A percentile compares a stretch with the other conserved stretches of the same genome.
Evolutionary conservation across 805 yeast genomes (phyloP).

Genomic region (Starmerella etchellsii): DNA sequence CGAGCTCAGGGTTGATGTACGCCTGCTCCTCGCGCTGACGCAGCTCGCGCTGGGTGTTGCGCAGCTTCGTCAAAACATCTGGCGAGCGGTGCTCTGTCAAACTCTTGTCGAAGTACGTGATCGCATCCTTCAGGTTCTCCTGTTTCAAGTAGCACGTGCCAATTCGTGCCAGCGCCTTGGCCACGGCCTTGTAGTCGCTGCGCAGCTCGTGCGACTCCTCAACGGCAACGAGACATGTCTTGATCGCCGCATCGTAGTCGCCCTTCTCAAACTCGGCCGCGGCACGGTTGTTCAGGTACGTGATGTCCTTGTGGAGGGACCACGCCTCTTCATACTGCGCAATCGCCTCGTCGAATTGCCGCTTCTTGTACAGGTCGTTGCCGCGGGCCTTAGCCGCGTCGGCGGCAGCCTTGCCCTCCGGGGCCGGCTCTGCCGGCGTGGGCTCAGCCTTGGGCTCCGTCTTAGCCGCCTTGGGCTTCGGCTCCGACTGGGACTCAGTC

Average conservation of each 20-base stretch:
- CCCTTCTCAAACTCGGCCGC: slow-evolving; percentile 97
- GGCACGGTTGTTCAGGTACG: slow-evolving; percentile 89
- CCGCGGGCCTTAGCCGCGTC: slow-evolving; percentile 65
- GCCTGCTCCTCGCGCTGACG: slow-evolving; percentile 65
- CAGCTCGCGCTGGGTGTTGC: slow-evolving; percentile 74
- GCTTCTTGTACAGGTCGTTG: slow-evolving; percentile 70
- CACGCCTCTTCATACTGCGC: slow-evolving; percentile 76
- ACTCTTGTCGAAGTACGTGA: slow-evolving; percentile 71
- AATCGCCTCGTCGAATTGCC: slow-evolving; percentile 87
- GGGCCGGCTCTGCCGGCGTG: slow-evolving; percentile 14
- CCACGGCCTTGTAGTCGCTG: slow-evolving; percentile 82
- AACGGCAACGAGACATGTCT: slow-evolving; percentile 68
- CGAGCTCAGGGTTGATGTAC: slow-evolving; percentile 79
- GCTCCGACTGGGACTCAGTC: slow-evolving; percentile 10
- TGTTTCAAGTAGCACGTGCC: slow-evolving; percentile 72
- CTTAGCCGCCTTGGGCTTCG: slow-evolving; percentile 21
- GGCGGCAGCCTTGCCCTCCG: slow-evolving; percentile 24
- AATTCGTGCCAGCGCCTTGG: slow-evolving; percentile 85
- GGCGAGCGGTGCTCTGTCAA: slow-evolving; percentile 96
- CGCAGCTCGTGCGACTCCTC: slow-evolving; percentile 81
- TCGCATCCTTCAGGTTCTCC: slow-evolving; percentile 60
- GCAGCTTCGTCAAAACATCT: slow-evolving; percentile 74
- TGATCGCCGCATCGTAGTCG: slow-evolving; percentile 72
- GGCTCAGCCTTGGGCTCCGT: slow-evolving; percentile 20
- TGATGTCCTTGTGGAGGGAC: slow-evolving; percentile 67